Evolutionary conservation across 805 yeast species (phyloP).

Genomic region (Kazachstania martiniae): DNA sequence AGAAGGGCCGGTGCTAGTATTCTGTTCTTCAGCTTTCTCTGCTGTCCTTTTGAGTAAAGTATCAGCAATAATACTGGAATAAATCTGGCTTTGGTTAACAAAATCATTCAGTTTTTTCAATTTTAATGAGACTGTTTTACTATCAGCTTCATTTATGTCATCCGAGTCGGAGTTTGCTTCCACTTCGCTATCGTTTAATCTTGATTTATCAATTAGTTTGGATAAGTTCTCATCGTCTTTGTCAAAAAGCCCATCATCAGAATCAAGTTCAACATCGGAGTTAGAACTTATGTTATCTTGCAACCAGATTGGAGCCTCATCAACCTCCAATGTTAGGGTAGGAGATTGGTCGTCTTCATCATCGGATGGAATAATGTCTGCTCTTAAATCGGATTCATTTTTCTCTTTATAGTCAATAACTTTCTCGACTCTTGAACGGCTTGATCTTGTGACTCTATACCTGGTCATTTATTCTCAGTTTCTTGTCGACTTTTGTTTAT

Average conservation of each 20-base stretch:
- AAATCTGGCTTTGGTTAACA: constrained; percentile 80
- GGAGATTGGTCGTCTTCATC: constrained; percentile 6
- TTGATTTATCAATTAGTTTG: constrained; percentile 6
- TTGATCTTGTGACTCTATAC: constrained; percentile 3
- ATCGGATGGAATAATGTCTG: constrained; percentile 13
- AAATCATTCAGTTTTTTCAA: constrained; percentile 57
- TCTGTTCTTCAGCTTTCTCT: constrained; percentile 29
- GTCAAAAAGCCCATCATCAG: constrained; percentile 12
- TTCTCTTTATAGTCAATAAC: constrained; percentile 18
- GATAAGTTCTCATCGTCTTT: constrained; percentile 9
- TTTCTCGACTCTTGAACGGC: not conserved
- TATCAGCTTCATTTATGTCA: constrained; percentile 26
- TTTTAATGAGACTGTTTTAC: constrained; percentile 43
- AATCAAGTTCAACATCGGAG: constrained; percentile 16
- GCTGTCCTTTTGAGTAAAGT: constrained; percentile 42
- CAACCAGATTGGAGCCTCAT: constrained; percentile 18
- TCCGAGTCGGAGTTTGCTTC: constrained; percentile 8
- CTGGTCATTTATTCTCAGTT: too few species aligned
- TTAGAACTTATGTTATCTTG: constrained; percentile 9
- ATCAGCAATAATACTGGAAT: constrained; percentile 77
- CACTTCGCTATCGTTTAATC: constrained; percentile 3
- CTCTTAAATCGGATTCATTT: constrained; percentile 20
- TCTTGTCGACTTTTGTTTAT: too few species aligned
- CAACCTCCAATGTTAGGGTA: constrained; percentile 2
- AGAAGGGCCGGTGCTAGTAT: constrained; percentile 6